These are phyloP conservation scores for Miamiensis avidus DNA, from an alignment of 169 alveolate genomes.

Conservation along the genomic window DNA sequence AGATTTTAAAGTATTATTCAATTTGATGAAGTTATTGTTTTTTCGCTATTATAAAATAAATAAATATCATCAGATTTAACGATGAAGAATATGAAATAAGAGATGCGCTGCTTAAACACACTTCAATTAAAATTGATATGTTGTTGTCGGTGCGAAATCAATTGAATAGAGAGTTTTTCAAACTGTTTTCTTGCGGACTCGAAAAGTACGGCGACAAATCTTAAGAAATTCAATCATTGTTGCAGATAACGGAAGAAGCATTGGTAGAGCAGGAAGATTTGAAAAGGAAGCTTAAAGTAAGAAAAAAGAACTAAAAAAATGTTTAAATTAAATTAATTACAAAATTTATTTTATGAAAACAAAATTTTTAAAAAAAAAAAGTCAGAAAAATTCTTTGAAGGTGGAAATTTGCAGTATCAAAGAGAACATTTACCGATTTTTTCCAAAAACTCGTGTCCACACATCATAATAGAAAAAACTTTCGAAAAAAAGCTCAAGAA, in stretches of 20 bases:
- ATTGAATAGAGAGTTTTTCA: background rate
- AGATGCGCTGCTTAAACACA: slow-evolving; percentile 16
- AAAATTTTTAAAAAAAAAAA: no score
- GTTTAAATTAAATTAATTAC: no score
- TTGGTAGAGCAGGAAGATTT: slow-evolving; percentile 6
- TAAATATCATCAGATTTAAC: background rate
- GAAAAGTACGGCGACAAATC: slow-evolving; percentile 10
- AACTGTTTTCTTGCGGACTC: background rate
- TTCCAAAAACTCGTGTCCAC: background rate
- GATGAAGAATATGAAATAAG: slow-evolving; percentile 18
- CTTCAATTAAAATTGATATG: background rate
- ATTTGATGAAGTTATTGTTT: no score
- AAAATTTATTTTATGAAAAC: background rate
- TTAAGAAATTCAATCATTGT: background rate
- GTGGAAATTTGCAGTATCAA: background rate
- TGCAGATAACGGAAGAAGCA: slow-evolving; percentile 12
- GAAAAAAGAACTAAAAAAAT: background rate
- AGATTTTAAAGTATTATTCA: background rate
- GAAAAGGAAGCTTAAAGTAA: background rate
- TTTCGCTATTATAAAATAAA: no score
- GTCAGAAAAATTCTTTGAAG: background rate
- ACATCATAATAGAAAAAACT: slow-evolving; percentile 13
- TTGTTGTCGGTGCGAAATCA: background rate
- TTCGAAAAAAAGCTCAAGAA: background rate
- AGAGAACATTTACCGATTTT: background rate